Evolutionary conservation across 805 yeast species (phyloP).

Genomic region (Wickerhamiella dianesei): DNA sequence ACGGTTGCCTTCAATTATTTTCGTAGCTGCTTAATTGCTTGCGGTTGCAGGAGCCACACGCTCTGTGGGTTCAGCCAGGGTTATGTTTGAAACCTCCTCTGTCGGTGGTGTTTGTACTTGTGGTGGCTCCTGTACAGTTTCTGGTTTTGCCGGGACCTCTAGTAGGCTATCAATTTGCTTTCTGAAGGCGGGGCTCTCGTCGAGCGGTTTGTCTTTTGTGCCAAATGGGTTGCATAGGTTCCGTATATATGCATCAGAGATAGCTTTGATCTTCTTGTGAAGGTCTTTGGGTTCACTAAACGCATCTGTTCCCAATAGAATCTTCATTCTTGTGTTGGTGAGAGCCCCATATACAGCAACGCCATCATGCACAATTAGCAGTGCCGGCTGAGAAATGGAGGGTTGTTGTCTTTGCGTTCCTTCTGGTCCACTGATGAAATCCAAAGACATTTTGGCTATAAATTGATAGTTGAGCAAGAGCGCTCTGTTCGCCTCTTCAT

Average conservation of each 20-base stretch:
- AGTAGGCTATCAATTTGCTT: slow-evolving; percentile 5
- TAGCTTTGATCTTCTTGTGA: slow-evolving; percentile 11
- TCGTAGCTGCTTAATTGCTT: no score
- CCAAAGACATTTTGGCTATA: slow-evolving; percentile 27
- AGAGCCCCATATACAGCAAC: slow-evolving; percentile 27
- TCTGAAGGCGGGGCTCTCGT: slow-evolving; percentile 22
- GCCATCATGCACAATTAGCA: slow-evolving; percentile 25
- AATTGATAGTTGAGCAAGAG: slow-evolving; percentile 21
- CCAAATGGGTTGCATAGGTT: slow-evolving; percentile 26
- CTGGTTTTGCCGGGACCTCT: no score
- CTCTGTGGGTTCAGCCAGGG: not conserved
- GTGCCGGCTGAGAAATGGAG: slow-evolving; percentile 14
- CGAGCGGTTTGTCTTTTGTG: slow-evolving; percentile 9
- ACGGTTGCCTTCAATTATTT: no score
- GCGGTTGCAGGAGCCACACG: no score
- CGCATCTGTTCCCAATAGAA: slow-evolving; percentile 24
- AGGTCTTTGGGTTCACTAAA: slow-evolving; percentile 9
- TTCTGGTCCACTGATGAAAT: slow-evolving; percentile 21
- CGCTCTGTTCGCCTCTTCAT: not conserved
- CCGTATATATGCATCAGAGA: slow-evolving; percentile 22
- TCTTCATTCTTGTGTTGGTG: slow-evolving; percentile 24
- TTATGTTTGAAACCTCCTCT: not conserved
- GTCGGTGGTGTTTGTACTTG: not conserved
- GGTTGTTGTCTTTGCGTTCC: slow-evolving; percentile 5
- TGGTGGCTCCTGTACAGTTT: not conserved